These are phyloP conservation scores for Colletotrichum cuscutae DNA, from an alignment of 2,329 filamentous ascomycete species.

Conservation along the genomic window DNA sequence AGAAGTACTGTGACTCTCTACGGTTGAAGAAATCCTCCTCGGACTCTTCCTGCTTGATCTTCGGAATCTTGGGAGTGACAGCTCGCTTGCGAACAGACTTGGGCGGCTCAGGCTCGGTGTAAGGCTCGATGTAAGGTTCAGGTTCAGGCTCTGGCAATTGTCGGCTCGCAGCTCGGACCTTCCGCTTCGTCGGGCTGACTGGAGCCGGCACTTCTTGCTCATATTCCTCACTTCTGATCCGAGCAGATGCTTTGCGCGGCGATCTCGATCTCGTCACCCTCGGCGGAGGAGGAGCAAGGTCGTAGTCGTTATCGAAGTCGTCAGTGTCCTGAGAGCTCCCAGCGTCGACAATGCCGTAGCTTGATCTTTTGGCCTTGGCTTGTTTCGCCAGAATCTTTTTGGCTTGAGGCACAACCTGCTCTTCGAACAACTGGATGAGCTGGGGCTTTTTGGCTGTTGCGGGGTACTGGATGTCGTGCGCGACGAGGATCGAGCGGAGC, in stretches of 20 bases:
- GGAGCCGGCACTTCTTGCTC: constrained; percentile 50
- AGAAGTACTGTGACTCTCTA: constrained; percentile 66
- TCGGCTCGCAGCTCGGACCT: constrained; percentile 63
- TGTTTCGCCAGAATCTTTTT: constrained; percentile 79
- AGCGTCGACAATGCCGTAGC: constrained; percentile 81
- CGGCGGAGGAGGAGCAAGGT: constrained; percentile 59
- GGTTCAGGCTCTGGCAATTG: constrained; percentile 57
- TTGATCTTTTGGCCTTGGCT: constrained; percentile 84
- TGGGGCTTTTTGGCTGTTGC: constrained; percentile 92
- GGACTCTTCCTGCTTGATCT: constrained; percentile 61
- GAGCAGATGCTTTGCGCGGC: constrained; percentile 63
- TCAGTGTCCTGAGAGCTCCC: constrained; percentile 74
- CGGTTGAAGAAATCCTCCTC: constrained; percentile 55
- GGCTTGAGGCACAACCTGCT: constrained; percentile 81
- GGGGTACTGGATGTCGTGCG: constrained; percentile 86
- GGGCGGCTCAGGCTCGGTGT: constrained; percentile 56
- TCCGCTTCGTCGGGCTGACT: constrained; percentile 63
- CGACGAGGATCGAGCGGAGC: constrained; percentile 89
- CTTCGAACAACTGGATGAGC: constrained; percentile 84
- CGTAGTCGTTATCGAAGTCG: constrained; percentile 71
- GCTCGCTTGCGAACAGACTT: constrained; percentile 62
- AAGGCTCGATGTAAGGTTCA: constrained; percentile 45
- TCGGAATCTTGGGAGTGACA: constrained; percentile 56
- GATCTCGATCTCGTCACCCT: constrained; percentile 64
- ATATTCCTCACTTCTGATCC: constrained; percentile 63